Percentiles rank a stretch among this genome's conserved stretches.
Conservation (phyloP, 2,329 filamentous ascomycete species). For the Fusarium veterinarium region DNA sequence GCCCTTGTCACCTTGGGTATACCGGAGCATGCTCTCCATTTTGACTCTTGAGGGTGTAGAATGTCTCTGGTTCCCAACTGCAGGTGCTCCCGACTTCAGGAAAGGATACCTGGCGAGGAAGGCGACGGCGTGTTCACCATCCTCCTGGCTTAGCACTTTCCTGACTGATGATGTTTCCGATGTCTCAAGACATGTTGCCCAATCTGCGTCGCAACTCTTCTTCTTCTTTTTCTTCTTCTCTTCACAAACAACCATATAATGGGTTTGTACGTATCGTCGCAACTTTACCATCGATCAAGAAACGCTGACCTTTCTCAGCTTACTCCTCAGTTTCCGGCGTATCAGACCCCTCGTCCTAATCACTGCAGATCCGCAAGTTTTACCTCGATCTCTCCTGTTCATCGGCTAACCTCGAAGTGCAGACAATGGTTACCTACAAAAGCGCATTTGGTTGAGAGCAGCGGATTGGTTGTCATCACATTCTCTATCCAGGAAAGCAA, state of each 20-base stretch:
- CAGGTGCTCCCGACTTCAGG: background rate
- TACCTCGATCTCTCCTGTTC: background rate
- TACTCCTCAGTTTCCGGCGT: background rate
- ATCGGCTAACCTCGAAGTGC: background rate
- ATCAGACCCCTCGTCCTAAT: background rate
- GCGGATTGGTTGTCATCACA: accelerated
- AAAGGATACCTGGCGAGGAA: background rate
- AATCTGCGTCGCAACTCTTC: background rate
- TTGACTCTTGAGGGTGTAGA: background rate
- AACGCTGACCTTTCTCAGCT: background rate
- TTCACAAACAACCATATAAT: background rate
- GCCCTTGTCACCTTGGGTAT: background rate
- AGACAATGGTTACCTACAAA: background rate
- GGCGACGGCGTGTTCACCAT: background rate
- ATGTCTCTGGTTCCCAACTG: background rate
- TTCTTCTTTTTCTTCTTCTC: background rate
- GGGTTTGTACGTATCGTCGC: background rate
- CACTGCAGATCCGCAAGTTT: background rate
- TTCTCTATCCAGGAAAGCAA: background rate
- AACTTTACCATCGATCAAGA: background rate
- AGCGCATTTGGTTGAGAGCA: background rate
- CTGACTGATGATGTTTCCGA: background rate
- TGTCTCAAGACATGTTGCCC: background rate
- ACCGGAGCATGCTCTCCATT: background rate
- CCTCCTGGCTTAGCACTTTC: background rate